Conservation (phyloP, 257 asterid genomes). For the Nicotiana sylvestris region DNA sequence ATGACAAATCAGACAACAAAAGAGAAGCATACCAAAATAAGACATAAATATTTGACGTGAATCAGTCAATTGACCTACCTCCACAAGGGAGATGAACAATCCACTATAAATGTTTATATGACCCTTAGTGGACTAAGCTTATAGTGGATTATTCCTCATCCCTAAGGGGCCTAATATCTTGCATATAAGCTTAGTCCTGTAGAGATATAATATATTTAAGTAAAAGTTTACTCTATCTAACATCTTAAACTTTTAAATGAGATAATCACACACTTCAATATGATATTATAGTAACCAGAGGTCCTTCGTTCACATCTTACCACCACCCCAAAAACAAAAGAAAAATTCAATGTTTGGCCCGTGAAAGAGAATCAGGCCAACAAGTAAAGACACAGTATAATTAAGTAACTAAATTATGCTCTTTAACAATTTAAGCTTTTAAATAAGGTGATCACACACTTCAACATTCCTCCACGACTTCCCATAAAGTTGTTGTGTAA, state of each 20-base stretch:
- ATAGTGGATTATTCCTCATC: too few species aligned
- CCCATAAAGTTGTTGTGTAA: neutral
- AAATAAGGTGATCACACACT: neutral
- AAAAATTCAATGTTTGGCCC: neutral
- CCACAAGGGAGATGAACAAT: too few species aligned
- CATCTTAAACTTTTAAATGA: neutral
- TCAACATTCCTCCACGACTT: neutral
- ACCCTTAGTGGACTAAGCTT: too few species aligned
- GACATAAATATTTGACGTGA: too few species aligned
- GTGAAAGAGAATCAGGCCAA: neutral
- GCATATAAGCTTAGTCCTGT: neutral
- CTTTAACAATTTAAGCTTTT: neutral
- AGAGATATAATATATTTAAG: neutral
- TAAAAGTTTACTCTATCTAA: neutral
- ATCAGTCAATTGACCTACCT: too few species aligned
- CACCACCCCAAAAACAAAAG: neutral
- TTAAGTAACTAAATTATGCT: neutral
- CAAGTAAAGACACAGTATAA: too few species aligned
- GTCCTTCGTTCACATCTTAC: neutral
- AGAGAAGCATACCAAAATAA: too few species aligned
- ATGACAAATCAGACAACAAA: too few species aligned
- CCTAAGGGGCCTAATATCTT: neutral
- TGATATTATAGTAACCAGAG: neutral
- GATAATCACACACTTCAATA: neutral
- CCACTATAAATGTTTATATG: too few species aligned